Evolutionary conservation across 805 yeast species (phyloP).

Genomic region (Kuraishia floccosa): DNA sequence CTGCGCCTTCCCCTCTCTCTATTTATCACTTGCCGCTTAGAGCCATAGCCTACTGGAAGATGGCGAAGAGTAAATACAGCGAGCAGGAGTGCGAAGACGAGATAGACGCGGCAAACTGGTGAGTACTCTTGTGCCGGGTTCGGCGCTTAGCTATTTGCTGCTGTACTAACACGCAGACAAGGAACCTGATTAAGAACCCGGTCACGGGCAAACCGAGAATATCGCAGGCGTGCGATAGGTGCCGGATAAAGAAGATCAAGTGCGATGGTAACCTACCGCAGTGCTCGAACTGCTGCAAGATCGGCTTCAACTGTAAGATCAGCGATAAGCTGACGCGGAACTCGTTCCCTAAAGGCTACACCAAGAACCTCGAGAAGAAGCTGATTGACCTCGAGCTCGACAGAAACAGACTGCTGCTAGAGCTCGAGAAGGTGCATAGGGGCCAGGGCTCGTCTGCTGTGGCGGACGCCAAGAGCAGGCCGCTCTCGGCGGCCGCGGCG

Average conservation of each 20-base stretch:
- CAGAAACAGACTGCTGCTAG: constrained; percentile 25
- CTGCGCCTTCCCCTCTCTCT: no score
- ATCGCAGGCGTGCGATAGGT: constrained; percentile 75
- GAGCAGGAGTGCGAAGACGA: no score
- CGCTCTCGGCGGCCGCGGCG: background rate
- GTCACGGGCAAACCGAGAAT: constrained; percentile 33
- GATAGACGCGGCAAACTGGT: no score
- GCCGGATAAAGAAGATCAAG: constrained; percentile 64
- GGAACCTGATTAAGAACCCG: constrained; percentile 19
- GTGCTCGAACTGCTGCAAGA: constrained; percentile 55
- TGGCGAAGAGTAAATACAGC: no score
- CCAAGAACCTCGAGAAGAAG: constrained; percentile 60
- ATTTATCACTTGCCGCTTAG: no score
- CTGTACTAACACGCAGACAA: no score
- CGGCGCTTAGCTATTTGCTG: no score
- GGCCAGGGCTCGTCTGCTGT: background rate
- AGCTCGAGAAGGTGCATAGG: constrained; percentile 11
- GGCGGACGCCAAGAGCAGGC: background rate
- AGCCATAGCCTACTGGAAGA: no score
- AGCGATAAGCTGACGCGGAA: constrained; percentile 66
- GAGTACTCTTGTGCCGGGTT: no score
- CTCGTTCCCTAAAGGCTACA: constrained; percentile 74
- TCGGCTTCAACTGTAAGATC: constrained; percentile 59
- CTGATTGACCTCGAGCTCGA: constrained; percentile 51
- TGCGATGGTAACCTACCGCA: constrained; percentile 63